Conservation (phyloP, 1,284 basidiomycete species). For the Vanrija sp. region DNA sequence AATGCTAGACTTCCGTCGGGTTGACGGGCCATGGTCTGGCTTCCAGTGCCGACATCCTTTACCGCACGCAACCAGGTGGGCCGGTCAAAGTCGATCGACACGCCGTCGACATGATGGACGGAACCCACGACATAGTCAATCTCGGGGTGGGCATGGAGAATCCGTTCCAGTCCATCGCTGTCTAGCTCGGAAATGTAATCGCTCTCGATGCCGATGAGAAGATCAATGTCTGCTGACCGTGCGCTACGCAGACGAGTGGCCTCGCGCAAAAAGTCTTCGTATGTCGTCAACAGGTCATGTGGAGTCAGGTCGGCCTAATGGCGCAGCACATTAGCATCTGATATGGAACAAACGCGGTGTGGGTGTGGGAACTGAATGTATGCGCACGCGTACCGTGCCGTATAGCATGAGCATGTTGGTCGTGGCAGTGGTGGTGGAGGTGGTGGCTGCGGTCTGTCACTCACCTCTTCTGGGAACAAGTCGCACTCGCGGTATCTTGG, state of each 20-base stretch:
- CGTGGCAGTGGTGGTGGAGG: no score
- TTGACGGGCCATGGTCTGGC: conserved; percentile 1
- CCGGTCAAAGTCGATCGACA: conserved; percentile 90
- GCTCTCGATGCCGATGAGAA: conserved; percentile 90
- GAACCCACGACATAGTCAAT: conserved; percentile 93
- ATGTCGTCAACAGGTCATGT: conserved; percentile 28
- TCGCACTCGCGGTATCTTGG: conserved; percentile 77
- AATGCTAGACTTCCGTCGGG: conserved; percentile 43
- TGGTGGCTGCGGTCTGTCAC: conserved; percentile 11
- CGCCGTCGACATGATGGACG: conserved; percentile 81
- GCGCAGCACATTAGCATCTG: conserved; percentile 6
- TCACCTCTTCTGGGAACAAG: conserved; percentile 93
- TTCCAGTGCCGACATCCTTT: not conserved
- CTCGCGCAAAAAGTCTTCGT: conserved; percentile 52
- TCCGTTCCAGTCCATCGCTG: conserved; percentile 52
- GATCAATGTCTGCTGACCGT: conserved; percentile 54
- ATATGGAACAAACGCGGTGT: no score
- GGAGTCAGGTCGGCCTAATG: conserved; percentile 42
- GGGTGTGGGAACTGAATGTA: no score
- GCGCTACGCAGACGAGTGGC: conserved; percentile 50
- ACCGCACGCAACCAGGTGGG: conserved; percentile 35
- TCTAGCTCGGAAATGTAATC: conserved; percentile 75
- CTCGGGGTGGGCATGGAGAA: conserved; percentile 55
- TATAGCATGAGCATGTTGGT: no score
- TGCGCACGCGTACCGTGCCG: no score